These are phyloP conservation scores for Mycena crocata DNA, from an alignment of 768 basidiomycete genomes.

Conservation along the genomic window DNA sequence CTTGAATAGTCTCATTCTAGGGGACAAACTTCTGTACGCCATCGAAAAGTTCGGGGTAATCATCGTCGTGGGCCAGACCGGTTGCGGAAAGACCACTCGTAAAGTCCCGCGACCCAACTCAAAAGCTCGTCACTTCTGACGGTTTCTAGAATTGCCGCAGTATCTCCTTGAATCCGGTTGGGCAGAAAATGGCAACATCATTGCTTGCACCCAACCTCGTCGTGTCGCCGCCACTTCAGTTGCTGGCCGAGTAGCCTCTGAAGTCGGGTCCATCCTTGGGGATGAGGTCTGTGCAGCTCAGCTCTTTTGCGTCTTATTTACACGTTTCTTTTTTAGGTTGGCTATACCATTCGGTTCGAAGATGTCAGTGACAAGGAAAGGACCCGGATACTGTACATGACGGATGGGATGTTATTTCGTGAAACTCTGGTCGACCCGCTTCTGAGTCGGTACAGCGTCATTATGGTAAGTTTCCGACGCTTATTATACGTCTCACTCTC, in stretches of 20 bases:
- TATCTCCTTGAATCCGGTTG: slow-evolving; percentile 95
- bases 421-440: slow-evolving; percentile 94
- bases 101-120: slow-evolving; percentile 43
- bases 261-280: slow-evolving; percentile 89
- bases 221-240: slow-evolving; percentile 97
- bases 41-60: slow-evolving; percentile 87
- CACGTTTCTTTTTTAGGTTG: slow-evolving; percentile 70
- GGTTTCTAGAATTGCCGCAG: slow-evolving; percentile 86
- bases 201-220: slow-evolving; percentile 94
- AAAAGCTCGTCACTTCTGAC: too few relatives aligned
- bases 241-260: slow-evolving; percentile 89
- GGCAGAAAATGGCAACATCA: slow-evolving; percentile 83
- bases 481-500: not conserved
- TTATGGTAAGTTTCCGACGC: slow-evolving; percentile 76
- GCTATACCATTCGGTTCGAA: slow-evolving; percentile 97
- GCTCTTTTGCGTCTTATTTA: slow-evolving; percentile 25
- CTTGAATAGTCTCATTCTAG: slow-evolving; percentile 52
- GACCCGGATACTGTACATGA: slow-evolving; percentile 95
- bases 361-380: slow-evolving; percentile 87
- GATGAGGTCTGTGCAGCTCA: slow-evolving; percentile 70
- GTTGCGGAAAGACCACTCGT: slow-evolving; percentile 99
- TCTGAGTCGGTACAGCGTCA: slow-evolving; percentile 91
- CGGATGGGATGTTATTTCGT: slow-evolving; percentile 97
- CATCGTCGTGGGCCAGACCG: slow-evolving; percentile 95
- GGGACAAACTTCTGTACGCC: slow-evolving; percentile 82